A percentile compares a stretch with the other conserved stretches of the same genome.
phyloP scores from a whole-genome alignment of 345 rosid genomes.

The Arabidopsis arenosa region DNA sequence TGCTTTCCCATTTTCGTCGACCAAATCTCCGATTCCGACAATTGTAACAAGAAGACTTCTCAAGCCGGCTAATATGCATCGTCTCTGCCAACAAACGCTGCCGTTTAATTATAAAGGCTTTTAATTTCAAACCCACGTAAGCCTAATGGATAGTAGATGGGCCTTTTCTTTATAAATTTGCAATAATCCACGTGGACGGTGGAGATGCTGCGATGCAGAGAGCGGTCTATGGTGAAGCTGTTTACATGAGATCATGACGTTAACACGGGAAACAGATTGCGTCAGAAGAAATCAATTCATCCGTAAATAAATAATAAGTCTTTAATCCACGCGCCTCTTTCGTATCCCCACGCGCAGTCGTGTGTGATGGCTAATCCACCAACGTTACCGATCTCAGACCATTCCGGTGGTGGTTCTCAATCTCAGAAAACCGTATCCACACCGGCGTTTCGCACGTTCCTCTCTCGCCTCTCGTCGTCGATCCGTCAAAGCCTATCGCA shows the following conservation, averaged over 20 bases:
- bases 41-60: not conserved
- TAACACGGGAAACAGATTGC: constrained; percentile 16
- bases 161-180: not conserved
- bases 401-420: constrained; percentile 55
- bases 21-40: not conserved
- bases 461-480: constrained; percentile 68
- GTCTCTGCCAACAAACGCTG: not conserved
- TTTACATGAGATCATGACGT: constrained; percentile 18
- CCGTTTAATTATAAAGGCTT: not conserved
- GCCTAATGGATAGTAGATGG: constrained; percentile 4
- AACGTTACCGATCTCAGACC: constrained; percentile 41
- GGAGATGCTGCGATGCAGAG: not conserved
- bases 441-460: constrained; percentile 65
- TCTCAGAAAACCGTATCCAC: constrained; percentile 57
- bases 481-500: constrained; percentile 70
- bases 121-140: not conserved
- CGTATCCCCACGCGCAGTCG: constrained; percentile 39
- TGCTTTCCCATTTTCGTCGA: constrained; percentile 63
- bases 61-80: constrained; percentile 7
- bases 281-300: constrained; percentile 14
- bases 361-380: constrained; percentile 37
- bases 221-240: not conserved
- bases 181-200: constrained; percentile 37
- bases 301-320: constrained; percentile 7
- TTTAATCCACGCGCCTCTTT: constrained; percentile 29